Evolutionary conservation across 2,329 filamentous ascomycete genomes (phyloP).

Genomic region (Delphinella strobiligena): DNA sequence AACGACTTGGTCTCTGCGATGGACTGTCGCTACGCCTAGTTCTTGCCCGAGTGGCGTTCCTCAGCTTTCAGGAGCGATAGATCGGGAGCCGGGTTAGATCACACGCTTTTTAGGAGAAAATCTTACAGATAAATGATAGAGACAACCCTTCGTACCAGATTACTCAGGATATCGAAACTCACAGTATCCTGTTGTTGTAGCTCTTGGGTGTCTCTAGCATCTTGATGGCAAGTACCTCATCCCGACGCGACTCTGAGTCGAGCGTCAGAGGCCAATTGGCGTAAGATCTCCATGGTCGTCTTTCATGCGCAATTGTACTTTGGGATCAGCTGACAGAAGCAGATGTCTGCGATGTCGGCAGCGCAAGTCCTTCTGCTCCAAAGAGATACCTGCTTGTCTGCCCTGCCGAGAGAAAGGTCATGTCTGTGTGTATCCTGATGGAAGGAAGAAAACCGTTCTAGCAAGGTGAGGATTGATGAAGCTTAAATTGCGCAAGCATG

Average conservation of each 20-base stretch:
- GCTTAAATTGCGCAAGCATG: neutral
- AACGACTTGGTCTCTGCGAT: no score
- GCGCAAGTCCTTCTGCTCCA: slow-evolving; percentile 6
- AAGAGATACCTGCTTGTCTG: slow-evolving; percentile 4
- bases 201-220: no score
- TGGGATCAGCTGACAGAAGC: neutral
- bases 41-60: no score
- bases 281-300: neutral
- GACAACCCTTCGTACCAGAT: no score
- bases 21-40: no score
- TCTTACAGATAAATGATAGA: no score
- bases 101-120: no score
- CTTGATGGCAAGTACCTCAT: neutral
- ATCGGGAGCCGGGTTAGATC: no score
- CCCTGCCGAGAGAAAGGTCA: slow-evolving; percentile 2
- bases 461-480: neutral
- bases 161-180: no score
- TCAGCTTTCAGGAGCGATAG: no score
- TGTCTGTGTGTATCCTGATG: slow-evolving; percentile 1
- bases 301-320: no score
- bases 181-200: no score
- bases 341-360: slow-evolving; percentile 4
- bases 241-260: neutral
- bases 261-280: neutral
- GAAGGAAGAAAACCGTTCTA: neutral